Evolutionary conservation across 176 grass and related monocot genomes (phyloP).

Genomic region (Triticum turgidum): DNA sequence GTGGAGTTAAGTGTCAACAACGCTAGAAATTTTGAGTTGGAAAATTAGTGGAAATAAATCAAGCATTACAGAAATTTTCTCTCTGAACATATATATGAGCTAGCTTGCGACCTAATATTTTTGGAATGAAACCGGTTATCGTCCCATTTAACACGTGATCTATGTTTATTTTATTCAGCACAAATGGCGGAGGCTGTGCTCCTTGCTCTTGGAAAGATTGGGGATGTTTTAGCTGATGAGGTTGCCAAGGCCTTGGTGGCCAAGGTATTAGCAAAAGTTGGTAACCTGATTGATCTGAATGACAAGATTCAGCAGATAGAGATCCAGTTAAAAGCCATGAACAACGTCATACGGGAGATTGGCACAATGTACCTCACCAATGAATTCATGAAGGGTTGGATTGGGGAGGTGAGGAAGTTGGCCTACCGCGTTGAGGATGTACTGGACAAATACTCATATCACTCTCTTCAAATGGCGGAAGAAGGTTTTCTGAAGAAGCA

Average conservation of each 20-base stretch:
- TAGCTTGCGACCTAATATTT: background rate
- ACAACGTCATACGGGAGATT: constrained; percentile 12
- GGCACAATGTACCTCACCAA: constrained; percentile 20
- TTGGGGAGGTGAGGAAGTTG: constrained; percentile 2
- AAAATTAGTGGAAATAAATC: background rate
- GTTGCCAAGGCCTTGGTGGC: background rate
- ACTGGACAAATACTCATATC: constrained; percentile 31
- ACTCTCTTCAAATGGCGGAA: constrained; percentile 19
- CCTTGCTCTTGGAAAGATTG: constrained; percentile 20
- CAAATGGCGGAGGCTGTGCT: constrained; percentile 21
- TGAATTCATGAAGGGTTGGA: background rate
- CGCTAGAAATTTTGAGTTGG: background rate
- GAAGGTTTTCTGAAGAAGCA: constrained; percentile 1
- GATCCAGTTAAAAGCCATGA: constrained; percentile 4
- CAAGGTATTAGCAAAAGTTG: constrained; percentile 17
- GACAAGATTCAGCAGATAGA: constrained; percentile 1
- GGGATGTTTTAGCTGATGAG: background rate
- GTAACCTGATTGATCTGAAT: constrained; percentile 11
- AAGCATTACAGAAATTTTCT: background rate
- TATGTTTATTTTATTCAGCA: background rate
- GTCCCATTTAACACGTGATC: background rate
- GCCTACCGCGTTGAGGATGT: constrained; percentile 31
- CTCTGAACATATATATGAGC: background rate
- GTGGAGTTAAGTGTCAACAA: background rate
- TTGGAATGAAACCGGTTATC: background rate